These are phyloP conservation scores for Apiotrichum sp. DNA, from an alignment of 1,284 basidiomycete species.

Conservation along the genomic window DNA sequence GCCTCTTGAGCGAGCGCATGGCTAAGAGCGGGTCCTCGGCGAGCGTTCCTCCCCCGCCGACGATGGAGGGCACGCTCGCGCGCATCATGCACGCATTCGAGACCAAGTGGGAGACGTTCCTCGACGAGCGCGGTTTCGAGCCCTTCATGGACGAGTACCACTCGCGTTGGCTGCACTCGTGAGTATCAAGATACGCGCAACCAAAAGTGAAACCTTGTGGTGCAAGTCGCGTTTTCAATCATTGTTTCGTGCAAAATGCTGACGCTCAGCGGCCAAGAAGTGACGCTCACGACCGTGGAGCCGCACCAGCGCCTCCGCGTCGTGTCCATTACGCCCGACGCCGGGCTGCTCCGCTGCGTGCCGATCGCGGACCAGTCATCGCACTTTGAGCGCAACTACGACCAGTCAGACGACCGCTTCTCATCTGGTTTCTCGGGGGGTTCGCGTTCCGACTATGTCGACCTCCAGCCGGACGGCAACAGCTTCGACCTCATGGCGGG, in stretches of 20 bases:
- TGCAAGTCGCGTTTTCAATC: no score
- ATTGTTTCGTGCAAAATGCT: no score
- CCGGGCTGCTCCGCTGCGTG: slow-evolving; percentile 78
- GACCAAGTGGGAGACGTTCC: slow-evolving; percentile 67
- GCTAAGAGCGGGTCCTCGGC: slow-evolving; percentile 11
- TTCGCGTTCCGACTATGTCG: slow-evolving; percentile 46
- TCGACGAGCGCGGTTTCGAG: slow-evolving; percentile 61
- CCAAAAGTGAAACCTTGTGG: no score
- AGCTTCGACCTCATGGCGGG: slow-evolving; percentile 93
- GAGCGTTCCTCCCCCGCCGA: slow-evolving; percentile 50
- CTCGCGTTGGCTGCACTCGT: slow-evolving; percentile 83
- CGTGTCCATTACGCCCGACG: slow-evolving; percentile 75
- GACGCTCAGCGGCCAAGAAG: slow-evolving; percentile 64
- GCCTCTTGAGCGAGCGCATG: slow-evolving; percentile 26
- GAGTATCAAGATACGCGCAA: slow-evolving; percentile 39
- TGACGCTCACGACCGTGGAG: slow-evolving; percentile 68
- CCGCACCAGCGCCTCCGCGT: slow-evolving; percentile 71
- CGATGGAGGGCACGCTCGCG: slow-evolving; percentile 70
- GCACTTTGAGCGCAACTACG: slow-evolving; percentile 31
- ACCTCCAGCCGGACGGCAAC: slow-evolving; percentile 89
- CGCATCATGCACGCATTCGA: slow-evolving; percentile 74
- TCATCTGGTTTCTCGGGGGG: background rate
- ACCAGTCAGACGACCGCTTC: slow-evolving; percentile 36
- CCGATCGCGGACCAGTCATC: slow-evolving; percentile 52
- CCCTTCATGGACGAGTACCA: slow-evolving; percentile 75